Evolutionary conservation across 108 stramenopile genomes (phyloP).

Genomic region (Pseudonitzschia pungens): DNA sequence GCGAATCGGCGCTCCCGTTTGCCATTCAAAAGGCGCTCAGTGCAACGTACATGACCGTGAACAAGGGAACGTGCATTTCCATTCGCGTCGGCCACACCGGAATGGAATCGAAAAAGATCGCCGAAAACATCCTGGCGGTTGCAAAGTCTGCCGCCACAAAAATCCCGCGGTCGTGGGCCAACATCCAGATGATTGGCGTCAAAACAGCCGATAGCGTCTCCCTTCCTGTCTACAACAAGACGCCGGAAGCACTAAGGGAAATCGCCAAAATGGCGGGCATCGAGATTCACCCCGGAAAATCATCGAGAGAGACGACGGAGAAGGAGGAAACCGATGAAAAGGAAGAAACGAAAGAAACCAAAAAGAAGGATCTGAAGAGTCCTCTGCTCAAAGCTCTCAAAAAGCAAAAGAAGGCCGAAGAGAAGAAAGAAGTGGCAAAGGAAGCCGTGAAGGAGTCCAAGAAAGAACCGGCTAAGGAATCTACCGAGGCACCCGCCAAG

Average conservation of each 20-base stretch:
- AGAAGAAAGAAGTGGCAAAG: conserved; percentile 9
- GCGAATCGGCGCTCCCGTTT: conserved; percentile 72
- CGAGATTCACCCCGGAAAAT: conserved; percentile 9
- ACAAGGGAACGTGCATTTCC: conserved; percentile 81
- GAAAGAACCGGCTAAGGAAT: conserved; percentile 8
- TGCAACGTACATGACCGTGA: conserved; percentile 75
- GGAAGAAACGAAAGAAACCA: conserved; percentile 24
- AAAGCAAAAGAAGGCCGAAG: conserved; percentile 60
- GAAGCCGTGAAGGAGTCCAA: conserved; percentile 2
- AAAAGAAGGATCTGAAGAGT: conserved; percentile 33
- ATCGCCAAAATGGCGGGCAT: conserved; percentile 53
- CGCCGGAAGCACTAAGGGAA: conserved; percentile 63
- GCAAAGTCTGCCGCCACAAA: conserved; percentile 51
- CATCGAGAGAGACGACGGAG: neutral
- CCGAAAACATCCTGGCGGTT: conserved; percentile 74
- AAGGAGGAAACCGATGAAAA: conserved; percentile 22
- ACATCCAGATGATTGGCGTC: conserved; percentile 80
- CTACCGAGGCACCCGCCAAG: neutral
- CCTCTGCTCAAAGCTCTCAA: conserved; percentile 79
- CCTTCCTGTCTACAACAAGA: conserved; percentile 86
- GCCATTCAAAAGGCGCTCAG: conserved; percentile 56
- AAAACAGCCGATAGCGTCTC: conserved; percentile 76
- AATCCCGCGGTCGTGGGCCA: conserved; percentile 87
- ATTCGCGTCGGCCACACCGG: conserved; percentile 77
- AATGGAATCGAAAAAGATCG: conserved; percentile 65